Evolutionary conservation across 2,329 filamentous ascomycete species (phyloP), one percentile per base, ranked within the genome.

Genomic region (Mycosphaerella sp.): DNA sequence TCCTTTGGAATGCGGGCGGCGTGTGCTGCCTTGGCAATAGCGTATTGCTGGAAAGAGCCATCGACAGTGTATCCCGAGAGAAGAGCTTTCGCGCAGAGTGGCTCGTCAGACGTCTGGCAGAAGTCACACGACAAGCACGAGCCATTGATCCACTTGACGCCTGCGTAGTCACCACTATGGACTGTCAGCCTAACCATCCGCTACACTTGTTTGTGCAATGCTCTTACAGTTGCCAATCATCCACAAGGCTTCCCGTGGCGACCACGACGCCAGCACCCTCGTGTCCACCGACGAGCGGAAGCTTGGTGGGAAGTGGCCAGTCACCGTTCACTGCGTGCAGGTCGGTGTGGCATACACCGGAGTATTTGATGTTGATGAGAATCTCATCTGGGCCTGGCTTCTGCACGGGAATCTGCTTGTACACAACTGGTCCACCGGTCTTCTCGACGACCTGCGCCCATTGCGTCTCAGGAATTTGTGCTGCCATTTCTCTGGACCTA

Each of bases 51-150:
- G 79, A 96, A 96, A 37, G 84, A 84, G 28, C 90, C 90, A 68
- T 95, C 87, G 67, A 95, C 89, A 4, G 88, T 94, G 79, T 94
- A 95, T 50, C 91, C 91, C 0, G 89, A 94, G 36, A 95, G 80
- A 32, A 79, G 73, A 21, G 87, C 81, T 53, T 86, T 75, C 13
- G 79, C 70, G 74, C 91, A 97, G 5, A 95, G 83, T 2, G 88
- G 85, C 74, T 96, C 90, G 62, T 95, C 86, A n/a, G 64, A 61
- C 61, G 82, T 78, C 66, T 85, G 82, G 75, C 90, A 96, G 79
- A 87, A 95, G 62, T 82, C 78, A 75, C 90, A 97, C 58, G 77
- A 71, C 56, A 95, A 76, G 72, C 91, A 96, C 41, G 86, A 85
- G 58, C 88, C 87, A 71, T 95, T 93, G 66, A 96, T 77, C 89